A percentile compares a stretch with the other conserved stretches of the same genome.
Conservation (phyloP, 805 yeast species). For the Schwanniomyces pseudopolymorphus region DNA sequence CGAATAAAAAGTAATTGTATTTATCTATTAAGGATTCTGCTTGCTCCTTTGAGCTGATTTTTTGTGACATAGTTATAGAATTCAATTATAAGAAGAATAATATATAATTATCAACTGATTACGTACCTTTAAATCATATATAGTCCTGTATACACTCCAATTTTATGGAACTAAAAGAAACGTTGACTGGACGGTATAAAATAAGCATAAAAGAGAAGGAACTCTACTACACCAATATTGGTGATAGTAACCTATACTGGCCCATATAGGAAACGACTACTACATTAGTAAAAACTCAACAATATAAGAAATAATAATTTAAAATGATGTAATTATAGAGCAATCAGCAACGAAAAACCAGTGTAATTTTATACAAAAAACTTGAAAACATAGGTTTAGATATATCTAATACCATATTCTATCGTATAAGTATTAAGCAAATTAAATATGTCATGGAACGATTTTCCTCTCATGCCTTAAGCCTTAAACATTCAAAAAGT, state of each 20-base stretch:
- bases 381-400: not conserved
- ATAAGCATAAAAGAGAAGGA: not conserved
- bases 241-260: not conserved
- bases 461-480: not conserved
- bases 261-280: too few species aligned
- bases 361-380: not conserved
- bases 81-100: not conserved
- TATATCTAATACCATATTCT: not conserved
- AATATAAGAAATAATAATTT: not conserved
- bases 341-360: not conserved
- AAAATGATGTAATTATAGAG: not conserved
- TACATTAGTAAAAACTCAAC: not conserved
- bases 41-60: conserved; percentile 47
- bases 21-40: conserved; percentile 55
- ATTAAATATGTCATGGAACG: not conserved
- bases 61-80: conserved; percentile 39
- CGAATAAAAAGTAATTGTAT: conserved; percentile 87
- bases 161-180: not conserved
- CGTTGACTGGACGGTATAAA: not conserved
- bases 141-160: not conserved
- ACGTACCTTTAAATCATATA: not conserved
- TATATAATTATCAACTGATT: not conserved
- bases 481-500: conserved; percentile 1
- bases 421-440: not conserved
- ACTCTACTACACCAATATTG: not conserved